A percentile compares a stretch with the other conserved stretches of the same genome.
phyloP scores from a whole-genome alignment of 2,329 filamentous ascomycete genomes.

The Pseudogymnoascus sp. region DNA sequence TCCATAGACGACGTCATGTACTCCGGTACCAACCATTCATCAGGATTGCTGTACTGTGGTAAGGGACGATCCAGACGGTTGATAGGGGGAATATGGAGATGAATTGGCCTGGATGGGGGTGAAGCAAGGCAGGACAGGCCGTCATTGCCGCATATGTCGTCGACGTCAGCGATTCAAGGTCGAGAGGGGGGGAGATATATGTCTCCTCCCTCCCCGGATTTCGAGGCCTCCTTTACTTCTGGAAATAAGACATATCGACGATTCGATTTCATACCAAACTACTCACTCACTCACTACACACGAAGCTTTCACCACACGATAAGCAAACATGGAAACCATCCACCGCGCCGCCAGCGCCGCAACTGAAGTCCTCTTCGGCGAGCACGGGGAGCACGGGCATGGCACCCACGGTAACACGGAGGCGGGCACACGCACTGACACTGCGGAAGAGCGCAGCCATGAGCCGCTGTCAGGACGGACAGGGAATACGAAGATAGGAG shows the following conservation, averaged over 20 bases:
- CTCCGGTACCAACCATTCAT: not conserved
- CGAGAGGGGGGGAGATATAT: not conserved
- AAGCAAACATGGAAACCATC: not conserved
- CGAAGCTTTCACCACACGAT: not conserved
- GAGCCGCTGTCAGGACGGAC: constrained; percentile 68
- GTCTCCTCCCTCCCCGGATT: not conserved
- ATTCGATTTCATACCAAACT: not conserved
- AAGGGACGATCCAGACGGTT: not conserved
- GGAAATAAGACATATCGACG: not conserved
- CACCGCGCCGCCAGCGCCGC: not conserved
- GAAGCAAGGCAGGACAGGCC: not conserved
- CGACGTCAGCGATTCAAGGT: not conserved
- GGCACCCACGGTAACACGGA: not conserved
- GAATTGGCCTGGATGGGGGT: not conserved
- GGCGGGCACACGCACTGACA: not conserved
- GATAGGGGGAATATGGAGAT: not conserved
- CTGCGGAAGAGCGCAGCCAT: not conserved
- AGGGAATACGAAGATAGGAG: constrained; percentile 58
- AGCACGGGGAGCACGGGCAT: not conserved
- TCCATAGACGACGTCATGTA: constrained; percentile 3
- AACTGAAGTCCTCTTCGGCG: not conserved
- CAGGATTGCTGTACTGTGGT: not conserved
- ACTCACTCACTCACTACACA: not conserved
- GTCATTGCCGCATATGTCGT: not conserved
- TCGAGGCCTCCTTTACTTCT: not conserved